Evolutionary conservation across 2,329 filamentous ascomycete genomes (phyloP).

Genomic region (Diaporthe destruens): DNA sequence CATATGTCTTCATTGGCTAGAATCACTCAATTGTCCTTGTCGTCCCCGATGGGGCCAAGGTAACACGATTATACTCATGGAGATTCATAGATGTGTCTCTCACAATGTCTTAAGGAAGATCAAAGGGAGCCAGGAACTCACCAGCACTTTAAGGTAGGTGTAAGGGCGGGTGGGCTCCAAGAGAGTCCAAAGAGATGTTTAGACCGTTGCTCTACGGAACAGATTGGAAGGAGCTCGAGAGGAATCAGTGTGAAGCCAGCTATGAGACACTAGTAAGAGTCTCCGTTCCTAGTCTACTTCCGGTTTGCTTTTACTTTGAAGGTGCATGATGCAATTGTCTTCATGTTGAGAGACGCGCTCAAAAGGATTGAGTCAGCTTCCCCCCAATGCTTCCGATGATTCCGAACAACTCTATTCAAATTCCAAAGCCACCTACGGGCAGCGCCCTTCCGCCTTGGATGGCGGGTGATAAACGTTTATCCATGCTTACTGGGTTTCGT

Average conservation of each 20-base stretch:
- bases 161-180: background rate
- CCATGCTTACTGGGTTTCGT: background rate
- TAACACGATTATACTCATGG: background rate
- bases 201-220: background rate
- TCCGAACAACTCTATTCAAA: too few species aligned
- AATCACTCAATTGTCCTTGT: background rate
- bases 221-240: background rate
- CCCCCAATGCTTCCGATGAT: background rate
- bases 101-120: background rate
- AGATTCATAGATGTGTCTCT: too few species aligned
- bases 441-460: too few species aligned
- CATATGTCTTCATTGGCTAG: background rate
- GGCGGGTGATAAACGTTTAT: too few species aligned
- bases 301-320: too few species aligned
- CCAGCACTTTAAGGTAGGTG: background rate
- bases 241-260: too few species aligned
- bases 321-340: background rate
- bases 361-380: background rate
- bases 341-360: background rate
- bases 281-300: background rate
- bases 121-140: background rate
- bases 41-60: background rate
- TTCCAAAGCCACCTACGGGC: too few species aligned
- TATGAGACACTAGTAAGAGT: background rate
- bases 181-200: background rate